phyloP scores from a whole-genome alignment of 2,329 filamentous ascomycete genomes.

The Talaromyces sp. region DNA sequence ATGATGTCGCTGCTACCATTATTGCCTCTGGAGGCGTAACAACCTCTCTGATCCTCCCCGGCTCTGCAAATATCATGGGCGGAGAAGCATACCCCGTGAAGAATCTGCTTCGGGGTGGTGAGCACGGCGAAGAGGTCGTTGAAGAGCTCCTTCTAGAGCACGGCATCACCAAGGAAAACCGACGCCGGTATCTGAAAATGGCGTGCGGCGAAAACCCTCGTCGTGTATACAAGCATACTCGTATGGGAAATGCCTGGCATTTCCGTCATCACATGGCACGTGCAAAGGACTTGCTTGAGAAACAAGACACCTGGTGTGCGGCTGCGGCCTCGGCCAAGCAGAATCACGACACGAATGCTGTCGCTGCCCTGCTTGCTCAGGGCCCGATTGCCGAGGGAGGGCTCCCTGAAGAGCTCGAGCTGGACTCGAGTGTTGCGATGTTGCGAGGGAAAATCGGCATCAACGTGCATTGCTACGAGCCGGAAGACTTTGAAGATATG shows the following conservation, averaged over 20 bases:
- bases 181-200: conserved; percentile 71
- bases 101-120: conserved; percentile 55
- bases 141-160: conserved; percentile 61
- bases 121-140: conserved; percentile 60
- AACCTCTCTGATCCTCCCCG: conserved; percentile 61
- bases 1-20: conserved; percentile 60
- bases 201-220: conserved; percentile 69
- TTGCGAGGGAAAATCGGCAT: conserved; percentile 63
- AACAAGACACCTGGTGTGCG: conserved; percentile 65
- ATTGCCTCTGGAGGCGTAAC: conserved; percentile 72
- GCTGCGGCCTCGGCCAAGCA: conserved; percentile 40
- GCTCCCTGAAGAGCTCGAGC: conserved; percentile 57
- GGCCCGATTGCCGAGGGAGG: conserved; percentile 45
- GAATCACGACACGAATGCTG: conserved; percentile 7
- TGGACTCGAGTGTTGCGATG: conserved; percentile 59
- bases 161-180: conserved; percentile 46
- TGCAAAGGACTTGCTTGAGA: conserved; percentile 51
- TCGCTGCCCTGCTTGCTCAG: conserved; percentile 5
- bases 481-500: conserved; percentile 64
- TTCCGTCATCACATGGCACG: conserved; percentile 64
- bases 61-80: conserved; percentile 67
- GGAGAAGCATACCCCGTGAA: conserved; percentile 67
- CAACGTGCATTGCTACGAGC: conserved; percentile 68
- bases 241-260: conserved; percentile 64
- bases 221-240: conserved; percentile 55